Base-by-base conservation (phyloP, 345 rosid species). In the Jatropha curcas region DNA sequence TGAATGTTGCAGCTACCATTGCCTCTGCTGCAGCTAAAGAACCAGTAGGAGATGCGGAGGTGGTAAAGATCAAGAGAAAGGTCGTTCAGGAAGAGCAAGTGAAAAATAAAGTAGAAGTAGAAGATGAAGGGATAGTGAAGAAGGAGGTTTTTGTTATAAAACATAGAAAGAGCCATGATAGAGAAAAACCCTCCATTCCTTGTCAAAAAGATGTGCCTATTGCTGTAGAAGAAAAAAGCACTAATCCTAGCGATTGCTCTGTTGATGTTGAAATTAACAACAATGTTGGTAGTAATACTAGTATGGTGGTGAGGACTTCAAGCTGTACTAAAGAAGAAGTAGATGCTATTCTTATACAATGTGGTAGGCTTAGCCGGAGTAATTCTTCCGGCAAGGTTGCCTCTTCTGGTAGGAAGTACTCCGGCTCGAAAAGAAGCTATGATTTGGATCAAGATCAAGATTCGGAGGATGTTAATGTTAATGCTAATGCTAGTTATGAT, bases 351-450 rank as follows among this genome's bases (percentile, higher is more conserved):
- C 83, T 95, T 64, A 90, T 92, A 31, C 99, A 95, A 22, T 95
- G 99, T 50, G 99, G 98, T 24, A 86, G 94, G 75, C 88, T 95
- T 30, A 92, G 98, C 86, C 79, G 93, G 57, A 92, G 88, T 78
- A 91, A 89, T 76, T 92, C 98, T 2, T 86, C 71, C 0, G 74
- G 82, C 2, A 86, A 85, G 76, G 60, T 75, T 0, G 74, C 83
- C 4, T 78, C 82, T 20, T 83, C 87, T 0, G 79, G 84, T 8
- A 78, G 85, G 33, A 91, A 85, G 33, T 89, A 89, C 39, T 87
- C 97, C 0, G 98, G 99, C n/a, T 89, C 94, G 16, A 95, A 95
- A 81, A 86, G 99, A 58, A 95, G 99, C 71, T 95, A 82, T 34
- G 97, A 94, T 66, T 88, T 90, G 7, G 97, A 94, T 57, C 60